Evolutionary conservation across 192 early-diverging fungal genomes (phyloP).

Genomic region (Linnemannia exigua): DNA sequence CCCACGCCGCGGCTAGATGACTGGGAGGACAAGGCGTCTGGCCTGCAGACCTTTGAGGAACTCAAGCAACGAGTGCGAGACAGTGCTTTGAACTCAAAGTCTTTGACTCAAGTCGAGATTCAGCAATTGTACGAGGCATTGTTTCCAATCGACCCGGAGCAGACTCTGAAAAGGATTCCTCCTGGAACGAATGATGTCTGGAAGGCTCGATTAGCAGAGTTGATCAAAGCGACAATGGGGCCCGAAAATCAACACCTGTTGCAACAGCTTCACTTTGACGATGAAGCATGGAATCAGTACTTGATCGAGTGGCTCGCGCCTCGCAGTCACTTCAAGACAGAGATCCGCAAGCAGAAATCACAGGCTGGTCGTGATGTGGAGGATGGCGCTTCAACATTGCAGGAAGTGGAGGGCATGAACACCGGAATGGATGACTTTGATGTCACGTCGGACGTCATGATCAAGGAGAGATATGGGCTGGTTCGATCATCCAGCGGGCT

Average conservation of each 20-base stretch:
- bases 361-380: too few relatives aligned
- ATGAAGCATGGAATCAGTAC: not conserved
- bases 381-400: too few relatives aligned
- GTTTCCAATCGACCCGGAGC: not conserved
- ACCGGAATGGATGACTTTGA: not conserved
- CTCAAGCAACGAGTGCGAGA: constrained; percentile 39
- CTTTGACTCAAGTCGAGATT: not conserved
- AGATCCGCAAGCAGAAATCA: not conserved
- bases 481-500: not conserved
- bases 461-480: constrained; percentile 8
- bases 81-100: not conserved
- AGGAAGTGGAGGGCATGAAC: too few relatives aligned
- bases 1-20: constrained; percentile 29
- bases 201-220: too few relatives aligned
- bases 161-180: not conserved
- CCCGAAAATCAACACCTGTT: not conserved
- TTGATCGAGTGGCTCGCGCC: not conserved
- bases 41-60: constrained; percentile 41
- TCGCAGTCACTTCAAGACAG: not conserved
- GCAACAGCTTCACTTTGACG: constrained; percentile 5
- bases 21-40: constrained; percentile 39
- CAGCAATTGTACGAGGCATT: not conserved
- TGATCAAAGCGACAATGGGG: not conserved
- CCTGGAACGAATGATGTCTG: not conserved
- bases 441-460: not conserved